phyloP scores from a whole-genome alignment of 495 filamentous ascomycete genomes.

The Aspergillus ostianus region DNA sequence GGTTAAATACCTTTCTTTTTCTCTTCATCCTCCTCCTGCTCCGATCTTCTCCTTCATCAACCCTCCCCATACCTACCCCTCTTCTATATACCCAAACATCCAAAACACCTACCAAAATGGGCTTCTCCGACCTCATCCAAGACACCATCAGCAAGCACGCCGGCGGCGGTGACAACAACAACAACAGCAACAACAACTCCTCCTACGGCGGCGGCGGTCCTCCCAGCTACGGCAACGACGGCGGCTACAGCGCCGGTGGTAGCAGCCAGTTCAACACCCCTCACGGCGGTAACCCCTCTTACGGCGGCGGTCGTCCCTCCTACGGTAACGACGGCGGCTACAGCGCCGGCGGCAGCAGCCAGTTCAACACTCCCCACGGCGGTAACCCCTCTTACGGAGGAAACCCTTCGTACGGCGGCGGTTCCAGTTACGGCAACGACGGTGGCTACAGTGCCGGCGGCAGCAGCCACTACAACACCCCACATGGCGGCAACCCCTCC shows the following conservation, averaged over 20 bases:
- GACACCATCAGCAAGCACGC: constrained; percentile 2
- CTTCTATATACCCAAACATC: too few relatives aligned
- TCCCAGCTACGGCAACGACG: constrained; percentile 9
- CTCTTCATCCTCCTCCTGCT: neutral
- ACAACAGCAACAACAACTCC: neutral
- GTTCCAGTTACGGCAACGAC: constrained; percentile 9
- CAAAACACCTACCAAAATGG: constrained; percentile 16
- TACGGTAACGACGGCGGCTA: constrained; percentile 37
- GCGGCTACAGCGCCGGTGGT: constrained; percentile 15
- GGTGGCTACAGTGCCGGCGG: constrained; percentile 14
- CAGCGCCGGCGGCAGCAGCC: constrained; percentile 19
- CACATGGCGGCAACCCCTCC: constrained; percentile 9
- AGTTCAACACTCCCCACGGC: constrained; percentile 15
- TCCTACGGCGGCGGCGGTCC: neutral
- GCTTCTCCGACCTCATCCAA: constrained; percentile 14
- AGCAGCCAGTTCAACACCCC: constrained; percentile 4
- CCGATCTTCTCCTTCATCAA: neutral
- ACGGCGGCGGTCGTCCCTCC: constrained; percentile 12
- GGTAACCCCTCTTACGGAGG: constrained; percentile 11
- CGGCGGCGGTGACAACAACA: constrained; percentile 1
- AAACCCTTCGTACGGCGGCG: neutral
- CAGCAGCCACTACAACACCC: constrained; percentile 4
- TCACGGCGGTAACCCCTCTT: constrained; percentile 9
- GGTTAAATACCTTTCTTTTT: neutral
- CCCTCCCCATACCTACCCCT: neutral